phyloP scores from a whole-genome alignment of 2,329 filamentous ascomycete species.

The Atkinsonella hypoxylon region DNA sequence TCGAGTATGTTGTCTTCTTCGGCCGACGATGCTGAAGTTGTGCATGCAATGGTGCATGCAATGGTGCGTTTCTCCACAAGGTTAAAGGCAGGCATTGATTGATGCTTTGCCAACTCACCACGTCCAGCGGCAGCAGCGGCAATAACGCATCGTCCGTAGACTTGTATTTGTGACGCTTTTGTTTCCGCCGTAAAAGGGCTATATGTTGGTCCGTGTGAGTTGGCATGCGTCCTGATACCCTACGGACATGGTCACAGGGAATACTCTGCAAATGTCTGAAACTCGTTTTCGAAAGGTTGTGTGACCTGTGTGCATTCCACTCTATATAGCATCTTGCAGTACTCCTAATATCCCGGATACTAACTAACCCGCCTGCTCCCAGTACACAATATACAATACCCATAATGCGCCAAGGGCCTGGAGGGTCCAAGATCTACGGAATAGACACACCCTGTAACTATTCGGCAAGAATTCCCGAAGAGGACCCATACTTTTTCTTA shows the following conservation, averaged over 20 bases:
- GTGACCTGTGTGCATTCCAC: conserved; percentile 9
- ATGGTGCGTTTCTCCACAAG: no score
- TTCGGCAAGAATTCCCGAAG: conserved; percentile 9
- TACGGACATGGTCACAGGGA: conserved; percentile 10
- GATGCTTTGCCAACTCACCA: no score
- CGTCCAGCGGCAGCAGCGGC: no score
- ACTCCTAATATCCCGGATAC: conserved; percentile 13
- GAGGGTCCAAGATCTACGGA: conserved; percentile 10
- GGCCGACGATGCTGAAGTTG: no score
- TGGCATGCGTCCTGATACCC: background rate
- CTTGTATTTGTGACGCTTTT: no score
- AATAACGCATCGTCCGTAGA: no score
- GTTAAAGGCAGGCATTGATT: no score
- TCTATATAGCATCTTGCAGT: conserved; percentile 12
- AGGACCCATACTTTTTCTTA: conserved; percentile 1
- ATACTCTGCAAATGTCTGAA: conserved; percentile 7
- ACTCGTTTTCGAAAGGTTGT: conserved; percentile 8
- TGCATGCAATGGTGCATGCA: no score
- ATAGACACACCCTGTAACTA: conserved; percentile 8
- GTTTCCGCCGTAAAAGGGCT: no score
- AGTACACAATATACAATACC: conserved; percentile 16
- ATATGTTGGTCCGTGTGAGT: background rate
- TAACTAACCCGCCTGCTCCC: conserved; percentile 19
- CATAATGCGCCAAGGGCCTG: conserved; percentile 5
- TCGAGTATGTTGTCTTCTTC: no score